A percentile compares a stretch with the other conserved stretches of the same genome.
Evolutionary conservation across 306 rosid species (phyloP).

Genomic region (Astragalus membranaceus): DNA sequence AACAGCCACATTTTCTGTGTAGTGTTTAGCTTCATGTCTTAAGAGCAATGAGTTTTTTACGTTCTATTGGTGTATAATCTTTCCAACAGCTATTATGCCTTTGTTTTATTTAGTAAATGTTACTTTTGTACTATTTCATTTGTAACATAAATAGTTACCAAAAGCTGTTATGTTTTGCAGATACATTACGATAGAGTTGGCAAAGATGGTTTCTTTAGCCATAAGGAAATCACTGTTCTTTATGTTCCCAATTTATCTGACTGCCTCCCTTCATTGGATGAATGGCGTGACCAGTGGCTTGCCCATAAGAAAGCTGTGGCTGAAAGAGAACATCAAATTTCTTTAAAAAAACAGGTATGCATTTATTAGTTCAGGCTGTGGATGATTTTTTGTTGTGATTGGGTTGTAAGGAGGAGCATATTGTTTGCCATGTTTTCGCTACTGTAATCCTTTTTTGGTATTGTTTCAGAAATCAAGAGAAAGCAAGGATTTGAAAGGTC

Average conservation of each 20-base stretch:
- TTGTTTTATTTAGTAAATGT: background rate
- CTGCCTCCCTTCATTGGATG: conserved; percentile 79
- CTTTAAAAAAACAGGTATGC: conserved; percentile 66
- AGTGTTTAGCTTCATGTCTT: background rate
- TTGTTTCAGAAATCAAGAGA: conserved; percentile 38
- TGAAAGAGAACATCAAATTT: conserved; percentile 64
- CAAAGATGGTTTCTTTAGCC: conserved; percentile 89
- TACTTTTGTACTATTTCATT: background rate
- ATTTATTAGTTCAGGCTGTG: conserved; percentile 5
- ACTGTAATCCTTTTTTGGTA: background rate
- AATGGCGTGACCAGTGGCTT: conserved; percentile 90
- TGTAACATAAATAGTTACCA: background rate
- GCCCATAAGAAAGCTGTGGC: conserved; percentile 71
- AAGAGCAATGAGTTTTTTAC: background rate
- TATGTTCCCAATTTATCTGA: conserved; percentile 87
- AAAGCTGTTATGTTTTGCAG: conserved; percentile 38
- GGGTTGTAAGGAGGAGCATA: background rate
- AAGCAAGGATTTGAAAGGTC: conserved; percentile 41
- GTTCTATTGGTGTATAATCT: background rate
- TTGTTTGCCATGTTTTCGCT: background rate
- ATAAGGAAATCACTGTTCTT: conserved; percentile 81
- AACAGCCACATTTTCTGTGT: background rate
- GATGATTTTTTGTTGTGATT: background rate
- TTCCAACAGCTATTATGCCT: background rate
- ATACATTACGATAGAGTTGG: conserved; percentile 91